A percentile compares a stretch with the other conserved stretches of the same genome.
phyloP scores from a whole-genome alignment of 2,329 filamentous ascomycete species.

The Alternaria angustiovoidea region DNA sequence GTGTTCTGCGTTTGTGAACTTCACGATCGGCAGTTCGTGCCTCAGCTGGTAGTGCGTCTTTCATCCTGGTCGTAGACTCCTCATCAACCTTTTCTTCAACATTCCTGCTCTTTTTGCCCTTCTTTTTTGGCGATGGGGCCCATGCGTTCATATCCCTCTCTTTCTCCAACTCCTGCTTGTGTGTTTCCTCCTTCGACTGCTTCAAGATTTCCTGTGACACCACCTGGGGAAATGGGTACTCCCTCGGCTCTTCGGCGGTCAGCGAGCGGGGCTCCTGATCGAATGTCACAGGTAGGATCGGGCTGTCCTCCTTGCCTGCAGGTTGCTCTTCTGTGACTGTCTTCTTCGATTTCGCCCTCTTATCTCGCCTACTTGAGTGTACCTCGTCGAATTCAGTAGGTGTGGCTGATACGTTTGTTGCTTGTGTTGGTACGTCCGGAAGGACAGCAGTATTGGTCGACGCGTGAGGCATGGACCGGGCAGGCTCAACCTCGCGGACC shows the following conservation, averaged over 20 bases:
- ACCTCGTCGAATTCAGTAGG: conserved; percentile 21
- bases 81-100: conserved; percentile 37
- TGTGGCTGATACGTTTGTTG: background rate
- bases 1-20: conserved; percentile 46
- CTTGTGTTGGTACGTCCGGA: background rate
- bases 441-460: background rate
- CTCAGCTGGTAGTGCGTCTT: conserved; percentile 10
- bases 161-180: conserved; percentile 25
- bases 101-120: conserved; percentile 51
- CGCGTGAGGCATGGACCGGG: conserved; percentile 15
- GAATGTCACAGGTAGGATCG: conserved; percentile 24
- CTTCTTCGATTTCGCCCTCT: conserved; percentile 30
- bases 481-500: conserved; percentile 27
- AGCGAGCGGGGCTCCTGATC: conserved; percentile 25
- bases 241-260: conserved; percentile 20
- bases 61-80: conserved; percentile 3
- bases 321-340: conserved; percentile 9
- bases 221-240: conserved; percentile 42
- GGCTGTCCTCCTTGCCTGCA: conserved; percentile 5
- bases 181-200: conserved; percentile 2
- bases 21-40: conserved; percentile 22
- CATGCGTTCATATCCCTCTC: conserved; percentile 36
- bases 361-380: conserved; percentile 32
- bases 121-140: conserved; percentile 54
- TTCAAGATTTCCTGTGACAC: conserved; percentile 6